Evolutionary conservation across 192 early-diverging fungal genomes (phyloP).

Genomic region (Coemansia sp.): DNA sequence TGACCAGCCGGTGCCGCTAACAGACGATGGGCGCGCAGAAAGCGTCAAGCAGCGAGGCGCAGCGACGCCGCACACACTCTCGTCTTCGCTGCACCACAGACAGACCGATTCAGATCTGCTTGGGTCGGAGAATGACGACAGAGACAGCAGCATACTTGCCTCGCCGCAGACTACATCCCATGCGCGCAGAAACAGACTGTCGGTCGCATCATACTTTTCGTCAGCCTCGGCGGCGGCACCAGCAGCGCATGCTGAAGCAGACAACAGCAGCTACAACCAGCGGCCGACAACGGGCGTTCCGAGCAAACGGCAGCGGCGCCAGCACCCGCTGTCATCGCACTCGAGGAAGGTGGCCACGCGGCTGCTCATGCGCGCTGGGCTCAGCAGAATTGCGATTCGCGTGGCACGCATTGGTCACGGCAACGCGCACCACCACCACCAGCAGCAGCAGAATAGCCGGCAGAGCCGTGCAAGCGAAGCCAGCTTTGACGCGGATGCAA

Average conservation of each 20-base stretch:
- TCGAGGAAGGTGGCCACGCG: slow-evolving; percentile 46
- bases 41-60: slow-evolving; percentile 38
- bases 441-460: background rate
- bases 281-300: background rate
- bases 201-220: slow-evolving; percentile 29
- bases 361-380: slow-evolving; percentile 49
- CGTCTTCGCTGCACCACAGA: slow-evolving; percentile 30
- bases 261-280: background rate
- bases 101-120: slow-evolving; percentile 19
- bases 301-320: slow-evolving; percentile 1
- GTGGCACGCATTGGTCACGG: slow-evolving; percentile 29
- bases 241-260: background rate
- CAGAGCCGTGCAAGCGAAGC: background rate
- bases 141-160: slow-evolving; percentile 1
- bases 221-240: slow-evolving; percentile 12
- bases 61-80: slow-evolving; percentile 19
- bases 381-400: slow-evolving; percentile 52
- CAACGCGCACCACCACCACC: background rate
- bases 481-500: slow-evolving; percentile 16
- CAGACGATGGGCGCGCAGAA: slow-evolving; percentile 18
- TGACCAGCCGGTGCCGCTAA: slow-evolving; percentile 26
- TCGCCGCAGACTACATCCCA: background rate
- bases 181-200: slow-evolving; percentile 7
- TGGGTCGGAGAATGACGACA: slow-evolving; percentile 18
- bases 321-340: slow-evolving; percentile 27